Conservation (phyloP, 2,329 filamentous ascomycete species). For the Orbilia ellipsospora region DNA sequence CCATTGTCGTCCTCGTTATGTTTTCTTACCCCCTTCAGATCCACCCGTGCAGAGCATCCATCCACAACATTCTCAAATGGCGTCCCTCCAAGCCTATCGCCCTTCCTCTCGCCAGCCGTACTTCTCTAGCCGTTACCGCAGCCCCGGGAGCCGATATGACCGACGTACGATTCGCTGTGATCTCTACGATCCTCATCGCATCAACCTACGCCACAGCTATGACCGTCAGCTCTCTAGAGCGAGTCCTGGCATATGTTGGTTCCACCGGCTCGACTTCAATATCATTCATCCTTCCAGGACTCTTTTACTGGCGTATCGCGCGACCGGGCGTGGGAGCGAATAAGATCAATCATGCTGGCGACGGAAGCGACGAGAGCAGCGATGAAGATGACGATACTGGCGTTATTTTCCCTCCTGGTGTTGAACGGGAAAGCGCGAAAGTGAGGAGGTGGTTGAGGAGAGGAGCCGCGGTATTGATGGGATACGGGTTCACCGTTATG, state of each 20-base stretch:
- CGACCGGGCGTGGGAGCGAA: conserved; percentile 88
- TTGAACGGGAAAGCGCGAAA: conserved; percentile 71
- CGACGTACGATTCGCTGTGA: conserved; percentile 85
- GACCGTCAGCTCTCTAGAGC: conserved; percentile 87
- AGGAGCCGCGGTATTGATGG: conserved; percentile 77
- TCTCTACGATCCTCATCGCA: conserved; percentile 87
- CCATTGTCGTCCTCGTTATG: conserved; percentile 94
- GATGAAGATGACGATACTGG: conserved; percentile 63
- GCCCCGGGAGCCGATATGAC: conserved; percentile 69
- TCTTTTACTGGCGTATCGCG: conserved; percentile 99
- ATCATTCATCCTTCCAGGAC: conserved; percentile 92
- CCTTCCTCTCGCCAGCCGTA: conserved; percentile 58
- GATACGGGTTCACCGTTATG: conserved; percentile 92
- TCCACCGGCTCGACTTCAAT: conserved; percentile 95
- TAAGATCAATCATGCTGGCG: conserved; percentile 89
- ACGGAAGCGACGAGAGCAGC: conserved; percentile 70
- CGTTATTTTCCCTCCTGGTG: conserved; percentile 67
- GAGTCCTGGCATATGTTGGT: conserved; percentile 93
- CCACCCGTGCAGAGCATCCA: conserved; percentile 92
- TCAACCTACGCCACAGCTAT: conserved; percentile 88
- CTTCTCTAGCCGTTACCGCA: conserved; percentile 60
- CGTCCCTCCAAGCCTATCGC: conserved; percentile 68
- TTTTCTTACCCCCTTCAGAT: conserved; percentile 97
- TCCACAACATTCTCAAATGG: conserved; percentile 96
- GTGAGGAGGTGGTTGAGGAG: conserved; percentile 74